Conservation (phyloP, 805 yeast species). For the Starmera dryadoides region DNA sequence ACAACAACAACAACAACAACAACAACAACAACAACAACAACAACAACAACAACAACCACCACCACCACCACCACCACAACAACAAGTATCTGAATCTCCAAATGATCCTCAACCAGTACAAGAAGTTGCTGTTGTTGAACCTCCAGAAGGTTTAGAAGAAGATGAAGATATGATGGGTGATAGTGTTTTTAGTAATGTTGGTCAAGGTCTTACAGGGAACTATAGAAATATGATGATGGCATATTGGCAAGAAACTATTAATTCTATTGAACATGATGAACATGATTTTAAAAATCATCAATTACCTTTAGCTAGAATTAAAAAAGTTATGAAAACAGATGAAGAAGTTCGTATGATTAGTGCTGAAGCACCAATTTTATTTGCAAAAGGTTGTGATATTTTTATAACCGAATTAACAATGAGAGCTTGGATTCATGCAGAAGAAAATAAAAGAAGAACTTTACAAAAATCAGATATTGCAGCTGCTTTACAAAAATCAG, state of each 20-base stretch:
- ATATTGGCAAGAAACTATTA: conserved; percentile 96
- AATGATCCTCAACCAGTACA: conserved; percentile 1
- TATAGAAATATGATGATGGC: conserved; percentile 87
- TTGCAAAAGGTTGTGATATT: conserved; percentile 97
- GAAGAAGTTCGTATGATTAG: conserved; percentile 96
- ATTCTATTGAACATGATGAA: conserved; percentile 75
- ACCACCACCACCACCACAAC: background rate
- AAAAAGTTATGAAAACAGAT: conserved; percentile 96
- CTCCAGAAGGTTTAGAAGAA: conserved; percentile 4
- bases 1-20: conserved; percentile 5
- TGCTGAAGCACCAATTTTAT: conserved; percentile 96
- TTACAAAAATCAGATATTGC: conserved; percentile 92
- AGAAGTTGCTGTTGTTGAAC: too few relatives aligned
- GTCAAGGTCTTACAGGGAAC: conserved; percentile 80
- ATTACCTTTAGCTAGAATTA: conserved; percentile 90
- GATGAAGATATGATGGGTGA: conserved; percentile 37
- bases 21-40: conserved; percentile 1
- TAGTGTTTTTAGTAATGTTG: conserved; percentile 81
- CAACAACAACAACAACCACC: conserved; percentile 6
- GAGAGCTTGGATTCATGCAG: conserved; percentile 99
- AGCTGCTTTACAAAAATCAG: conserved; percentile 88
- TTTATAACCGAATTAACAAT: conserved; percentile 95
- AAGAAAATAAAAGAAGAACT: conserved; percentile 91
- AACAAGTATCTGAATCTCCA: background rate
- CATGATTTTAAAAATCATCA: conserved; percentile 94